These are phyloP conservation scores for Xylariaceae sp. DNA, from an alignment of 2,329 filamentous ascomycete genomes.

Conservation along the genomic window DNA sequence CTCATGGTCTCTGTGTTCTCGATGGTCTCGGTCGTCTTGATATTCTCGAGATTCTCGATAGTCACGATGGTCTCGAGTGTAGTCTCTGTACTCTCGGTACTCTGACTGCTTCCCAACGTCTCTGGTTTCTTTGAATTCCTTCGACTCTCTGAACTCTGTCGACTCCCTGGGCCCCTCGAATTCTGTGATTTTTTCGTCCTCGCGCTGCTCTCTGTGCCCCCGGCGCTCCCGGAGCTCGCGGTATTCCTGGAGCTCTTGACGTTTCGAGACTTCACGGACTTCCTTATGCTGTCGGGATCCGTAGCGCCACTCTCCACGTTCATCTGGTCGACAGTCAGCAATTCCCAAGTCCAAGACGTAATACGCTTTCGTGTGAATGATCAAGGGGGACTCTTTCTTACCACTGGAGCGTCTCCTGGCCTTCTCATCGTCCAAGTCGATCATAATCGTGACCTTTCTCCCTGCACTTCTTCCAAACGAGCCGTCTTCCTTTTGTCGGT, in stretches of 20 bases:
- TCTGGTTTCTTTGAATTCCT: not conserved
- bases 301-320: slow-evolving; percentile 36
- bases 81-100: not conserved
- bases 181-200: not conserved
- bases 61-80: not conserved
- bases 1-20: slow-evolving; percentile 13
- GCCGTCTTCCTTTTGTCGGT: slow-evolving; percentile 1
- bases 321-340: slow-evolving; percentile 54
- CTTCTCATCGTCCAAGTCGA: slow-evolving; percentile 29
- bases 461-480: slow-evolving; percentile 29
- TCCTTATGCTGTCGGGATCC: slow-evolving; percentile 11
- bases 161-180: slow-evolving; percentile 8
- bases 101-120: not conserved
- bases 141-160: no score
- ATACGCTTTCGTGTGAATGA: slow-evolving; percentile 27
- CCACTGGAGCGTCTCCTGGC: slow-evolving; percentile 36
- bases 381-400: slow-evolving; percentile 37
- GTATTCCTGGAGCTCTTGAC: not conserved
- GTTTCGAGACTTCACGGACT: not conserved
- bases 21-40: not conserved
- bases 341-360: slow-evolving; percentile 14
- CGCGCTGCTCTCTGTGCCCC: not conserved
- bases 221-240: not conserved
- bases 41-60: slow-evolving; percentile 9
- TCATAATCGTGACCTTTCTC: slow-evolving; percentile 37